These are phyloP conservation scores for Eimeria acervulina DNA, from an alignment of 169 alveolate species.

Conservation along the genomic window DNA sequence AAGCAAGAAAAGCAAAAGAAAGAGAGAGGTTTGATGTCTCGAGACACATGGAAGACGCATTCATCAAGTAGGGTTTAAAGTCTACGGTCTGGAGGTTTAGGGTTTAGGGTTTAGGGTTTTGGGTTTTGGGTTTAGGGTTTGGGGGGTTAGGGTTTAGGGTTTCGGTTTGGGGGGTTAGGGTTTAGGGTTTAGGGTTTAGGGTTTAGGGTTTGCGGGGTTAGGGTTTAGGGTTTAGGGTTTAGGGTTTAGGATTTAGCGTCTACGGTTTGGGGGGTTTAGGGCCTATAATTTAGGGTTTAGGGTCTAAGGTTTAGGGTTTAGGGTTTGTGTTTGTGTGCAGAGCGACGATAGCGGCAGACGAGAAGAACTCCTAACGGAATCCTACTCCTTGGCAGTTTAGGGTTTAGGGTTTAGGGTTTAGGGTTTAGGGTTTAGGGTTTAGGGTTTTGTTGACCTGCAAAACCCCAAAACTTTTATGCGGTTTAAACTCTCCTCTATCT, in stretches of 20 bases:
- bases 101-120: slow-evolving; percentile 31
- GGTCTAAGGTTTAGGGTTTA: background rate
- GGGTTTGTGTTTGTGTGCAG: background rate
- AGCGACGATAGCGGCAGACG: slow-evolving; percentile 27
- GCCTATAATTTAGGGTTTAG: background rate
- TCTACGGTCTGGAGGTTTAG: background rate
- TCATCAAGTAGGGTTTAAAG: background rate
- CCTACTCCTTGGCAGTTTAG: background rate
- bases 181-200: background rate
- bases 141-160: too few species aligned
- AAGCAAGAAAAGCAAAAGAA: too few species aligned
- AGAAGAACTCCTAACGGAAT: too few species aligned
- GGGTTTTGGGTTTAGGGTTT: slow-evolving; percentile 53
- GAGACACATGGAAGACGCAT: too few species aligned
- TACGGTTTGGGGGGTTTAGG: background rate
- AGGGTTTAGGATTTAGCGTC: too few species aligned
- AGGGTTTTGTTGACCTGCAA: background rate
- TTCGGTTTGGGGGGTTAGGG: background rate
- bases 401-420: slow-evolving; percentile 42
- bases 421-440: slow-evolving; percentile 28
- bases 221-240: too few species aligned
- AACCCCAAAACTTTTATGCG: too few species aligned
- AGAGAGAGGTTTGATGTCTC: too few species aligned
- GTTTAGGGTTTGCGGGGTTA: background rate
- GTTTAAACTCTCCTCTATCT: too few species aligned